A percentile compares a stretch with the other conserved stretches of the same genome.
These are phyloP conservation scores for Leptographium flavum DNA, from an alignment of 2,329 filamentous ascomycete species.

Conservation along the genomic window DNA sequence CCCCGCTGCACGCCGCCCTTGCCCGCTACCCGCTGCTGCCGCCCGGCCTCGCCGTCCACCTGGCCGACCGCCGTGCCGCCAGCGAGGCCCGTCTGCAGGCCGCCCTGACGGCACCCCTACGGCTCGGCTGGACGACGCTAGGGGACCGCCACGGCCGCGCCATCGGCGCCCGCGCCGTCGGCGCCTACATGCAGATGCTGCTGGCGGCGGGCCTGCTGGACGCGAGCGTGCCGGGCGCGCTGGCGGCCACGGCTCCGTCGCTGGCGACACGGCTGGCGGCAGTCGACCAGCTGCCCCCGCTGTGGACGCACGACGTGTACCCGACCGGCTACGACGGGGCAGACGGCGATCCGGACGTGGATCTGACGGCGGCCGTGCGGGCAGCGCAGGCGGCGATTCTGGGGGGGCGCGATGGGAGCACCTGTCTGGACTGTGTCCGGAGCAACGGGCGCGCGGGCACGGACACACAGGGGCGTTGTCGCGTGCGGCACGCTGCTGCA, in stretches of 20 bases:
- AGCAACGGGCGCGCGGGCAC: background rate
- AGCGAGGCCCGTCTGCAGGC: background rate
- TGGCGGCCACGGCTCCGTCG: background rate
- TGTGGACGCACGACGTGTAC: background rate
- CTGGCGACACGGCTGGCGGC: background rate
- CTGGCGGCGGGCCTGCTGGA: background rate
- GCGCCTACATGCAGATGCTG: background rate
- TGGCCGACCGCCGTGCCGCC: background rate
- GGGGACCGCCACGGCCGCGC: background rate
- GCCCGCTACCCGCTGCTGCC: background rate
- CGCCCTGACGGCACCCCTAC: background rate
- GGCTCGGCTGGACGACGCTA: background rate
- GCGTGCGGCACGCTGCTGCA: background rate
- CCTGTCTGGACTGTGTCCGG: conserved; percentile 1
- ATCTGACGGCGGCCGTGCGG: background rate
- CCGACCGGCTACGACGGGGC: background rate
- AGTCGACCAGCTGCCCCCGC: background rate
- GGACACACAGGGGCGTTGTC: background rate
- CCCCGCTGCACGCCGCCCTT: background rate
- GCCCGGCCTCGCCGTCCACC: background rate
- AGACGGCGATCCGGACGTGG: no score
- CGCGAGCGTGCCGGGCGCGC: background rate
- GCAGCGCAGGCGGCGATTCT: background rate
- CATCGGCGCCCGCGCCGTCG: background rate
- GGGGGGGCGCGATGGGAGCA: background rate